phyloP scores from a whole-genome alignment of 495 filamentous ascomycete genomes.

The Wilcoxina mikolae region DNA sequence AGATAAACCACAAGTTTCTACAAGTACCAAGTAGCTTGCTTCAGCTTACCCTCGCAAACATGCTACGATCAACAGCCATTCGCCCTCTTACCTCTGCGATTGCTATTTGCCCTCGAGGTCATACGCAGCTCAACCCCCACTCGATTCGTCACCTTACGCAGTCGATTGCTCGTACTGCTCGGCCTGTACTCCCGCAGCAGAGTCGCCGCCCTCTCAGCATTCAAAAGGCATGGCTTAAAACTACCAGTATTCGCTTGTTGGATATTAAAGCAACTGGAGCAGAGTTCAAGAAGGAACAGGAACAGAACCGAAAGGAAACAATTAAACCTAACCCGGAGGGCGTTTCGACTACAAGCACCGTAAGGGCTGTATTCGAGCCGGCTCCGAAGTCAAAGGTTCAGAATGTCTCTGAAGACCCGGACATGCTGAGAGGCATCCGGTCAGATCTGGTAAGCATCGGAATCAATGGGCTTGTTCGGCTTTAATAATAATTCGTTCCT shows the following conservation, averaged over 20 bases:
- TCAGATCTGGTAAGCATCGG: constrained; percentile 53
- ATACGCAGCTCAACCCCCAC: not conserved
- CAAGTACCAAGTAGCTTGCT: not conserved
- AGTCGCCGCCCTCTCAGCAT: not conserved
- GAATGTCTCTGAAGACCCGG: constrained; percentile 13
- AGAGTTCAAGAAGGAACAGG: not conserved
- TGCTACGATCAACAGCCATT: not conserved
- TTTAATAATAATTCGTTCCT: not conserved
- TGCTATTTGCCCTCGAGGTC: not conserved
- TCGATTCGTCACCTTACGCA: not conserved
- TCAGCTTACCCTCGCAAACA: not conserved
- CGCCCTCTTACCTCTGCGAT: not conserved
- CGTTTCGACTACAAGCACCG: not conserved
- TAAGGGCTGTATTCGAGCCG: not conserved
- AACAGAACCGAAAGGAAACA: not conserved
- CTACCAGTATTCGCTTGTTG: not conserved
- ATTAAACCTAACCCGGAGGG: not conserved
- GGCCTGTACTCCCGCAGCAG: not conserved
- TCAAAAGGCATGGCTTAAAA: not conserved
- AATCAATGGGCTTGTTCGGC: not conserved
- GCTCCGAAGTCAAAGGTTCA: not conserved
- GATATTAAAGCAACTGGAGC: not conserved
- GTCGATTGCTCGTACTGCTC: not conserved
- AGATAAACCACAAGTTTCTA: not conserved
- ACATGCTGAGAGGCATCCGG: constrained; percentile 55